Conservation (phyloP, 192 early-diverging fungal species). For the Oehlia diaphana region DNA sequence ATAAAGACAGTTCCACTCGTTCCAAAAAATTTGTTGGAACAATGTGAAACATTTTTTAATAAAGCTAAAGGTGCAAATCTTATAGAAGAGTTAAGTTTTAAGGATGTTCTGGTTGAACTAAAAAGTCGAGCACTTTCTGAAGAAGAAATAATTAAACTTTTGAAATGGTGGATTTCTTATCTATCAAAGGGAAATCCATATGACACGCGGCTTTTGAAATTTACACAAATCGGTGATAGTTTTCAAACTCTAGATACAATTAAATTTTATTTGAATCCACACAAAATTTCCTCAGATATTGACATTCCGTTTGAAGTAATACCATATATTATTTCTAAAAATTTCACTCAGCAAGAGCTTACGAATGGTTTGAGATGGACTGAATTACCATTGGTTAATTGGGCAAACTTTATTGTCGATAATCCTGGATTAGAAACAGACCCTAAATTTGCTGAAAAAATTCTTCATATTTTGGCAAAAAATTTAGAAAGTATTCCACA, state of each 20-base stretch:
- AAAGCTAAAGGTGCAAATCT: slow-evolving; percentile 42
- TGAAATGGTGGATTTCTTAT: slow-evolving; percentile 77
- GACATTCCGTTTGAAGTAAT: neutral
- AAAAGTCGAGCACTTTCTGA: slow-evolving; percentile 50
- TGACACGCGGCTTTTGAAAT: too few relatives aligned
- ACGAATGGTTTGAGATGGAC: neutral
- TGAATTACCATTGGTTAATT: neutral
- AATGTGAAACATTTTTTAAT: slow-evolving; percentile 54
- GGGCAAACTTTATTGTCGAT: neutral
- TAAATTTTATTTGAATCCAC: slow-evolving; percentile 42
- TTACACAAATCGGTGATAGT: neutral
- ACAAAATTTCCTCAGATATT: neutral
- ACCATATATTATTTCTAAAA: neutral
- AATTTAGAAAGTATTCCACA: slow-evolving; percentile 34
- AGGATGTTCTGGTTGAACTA: slow-evolving; percentile 70
- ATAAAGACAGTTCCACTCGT: slow-evolving; percentile 66
- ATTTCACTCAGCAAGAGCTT: neutral
- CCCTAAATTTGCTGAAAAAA: slow-evolving; percentile 65
- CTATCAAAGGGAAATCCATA: slow-evolving; percentile 20
- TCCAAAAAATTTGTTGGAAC: slow-evolving; percentile 46
- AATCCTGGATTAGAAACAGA: slow-evolving; percentile 31
- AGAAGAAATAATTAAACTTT: slow-evolving; percentile 61
- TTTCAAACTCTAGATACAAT: too few relatives aligned
- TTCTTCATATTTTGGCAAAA: slow-evolving; percentile 47
- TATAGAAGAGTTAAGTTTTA: slow-evolving; percentile 51